Evolutionary conservation across 768 basidiomycete genomes (phyloP).

Genomic region (Agaricus subrufescens): DNA sequence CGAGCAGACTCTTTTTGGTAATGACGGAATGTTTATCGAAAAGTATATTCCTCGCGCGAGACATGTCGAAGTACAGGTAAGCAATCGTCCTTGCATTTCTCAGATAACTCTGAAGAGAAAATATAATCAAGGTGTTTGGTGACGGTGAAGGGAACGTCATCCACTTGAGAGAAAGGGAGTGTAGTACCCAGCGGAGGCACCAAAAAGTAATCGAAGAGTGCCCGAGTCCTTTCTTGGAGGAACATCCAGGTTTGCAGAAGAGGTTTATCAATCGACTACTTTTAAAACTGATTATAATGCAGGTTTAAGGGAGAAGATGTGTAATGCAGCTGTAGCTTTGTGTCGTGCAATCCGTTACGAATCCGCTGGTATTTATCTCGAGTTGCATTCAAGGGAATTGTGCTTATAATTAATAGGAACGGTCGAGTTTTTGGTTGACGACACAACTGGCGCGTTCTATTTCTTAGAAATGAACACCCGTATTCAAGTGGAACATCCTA

Average conservation of each 20-base stretch:
- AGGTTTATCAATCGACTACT: neutral
- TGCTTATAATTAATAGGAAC: slow-evolving; percentile 38
- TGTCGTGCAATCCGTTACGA: slow-evolving; percentile 47
- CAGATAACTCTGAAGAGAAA: too few relatives aligned
- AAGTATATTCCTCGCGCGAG: slow-evolving; percentile 48
- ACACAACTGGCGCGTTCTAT: slow-evolving; percentile 47
- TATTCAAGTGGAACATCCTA: slow-evolving; percentile 66
- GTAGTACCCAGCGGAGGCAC: slow-evolving; percentile 62
- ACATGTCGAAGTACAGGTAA: slow-evolving; percentile 65
- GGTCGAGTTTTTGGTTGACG: slow-evolving; percentile 62
- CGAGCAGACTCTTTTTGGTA: slow-evolving; percentile 40
- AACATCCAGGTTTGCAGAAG: slow-evolving; percentile 34
- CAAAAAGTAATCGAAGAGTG: slow-evolving; percentile 74
- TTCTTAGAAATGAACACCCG: slow-evolving; percentile 74
- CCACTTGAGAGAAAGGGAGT: slow-evolving; percentile 68
- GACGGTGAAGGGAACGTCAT: slow-evolving; percentile 54
- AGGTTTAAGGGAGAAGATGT: slow-evolving; percentile 46
- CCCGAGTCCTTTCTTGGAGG: slow-evolving; percentile 52
- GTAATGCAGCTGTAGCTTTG: slow-evolving; percentile 46
- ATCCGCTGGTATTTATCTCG: slow-evolving; percentile 44
- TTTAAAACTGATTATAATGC: neutral
- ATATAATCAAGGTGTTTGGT: slow-evolving; percentile 52
- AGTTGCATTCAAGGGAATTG: neutral
- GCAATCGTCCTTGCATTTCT: neutral
- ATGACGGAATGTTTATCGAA: slow-evolving; percentile 55